Evolutionary conservation across 2,329 filamentous ascomycete species (phyloP).

Genomic region (Aspergillus brunneoviolaceus): DNA sequence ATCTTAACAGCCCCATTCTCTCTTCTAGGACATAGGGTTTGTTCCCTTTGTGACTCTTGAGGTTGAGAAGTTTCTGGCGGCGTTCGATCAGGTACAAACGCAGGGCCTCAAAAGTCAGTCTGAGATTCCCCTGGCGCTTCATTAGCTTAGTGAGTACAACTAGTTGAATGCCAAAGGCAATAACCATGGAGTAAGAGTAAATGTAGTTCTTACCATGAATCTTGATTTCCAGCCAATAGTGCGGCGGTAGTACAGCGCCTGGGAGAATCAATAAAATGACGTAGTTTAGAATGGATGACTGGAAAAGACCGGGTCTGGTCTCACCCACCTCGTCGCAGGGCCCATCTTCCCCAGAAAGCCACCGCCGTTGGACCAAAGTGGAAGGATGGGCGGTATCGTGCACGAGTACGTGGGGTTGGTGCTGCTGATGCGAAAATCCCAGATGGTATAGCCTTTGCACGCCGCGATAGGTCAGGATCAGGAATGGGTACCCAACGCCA

Average conservation of each 20-base stretch:
- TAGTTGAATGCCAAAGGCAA: too few species aligned
- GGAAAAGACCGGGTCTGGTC: conserved; percentile 10
- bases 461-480: conserved; percentile 8
- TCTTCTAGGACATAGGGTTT: background rate
- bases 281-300: conserved; percentile 15
- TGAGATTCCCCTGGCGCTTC: background rate
- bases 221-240: conserved; percentile 2
- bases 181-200: background rate
- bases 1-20: background rate
- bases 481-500: conserved; percentile 15
- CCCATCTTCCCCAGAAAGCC: conserved; percentile 11
- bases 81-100: background rate
- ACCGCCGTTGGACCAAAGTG: conserved; percentile 6
- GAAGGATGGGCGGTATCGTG: conserved; percentile 11
- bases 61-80: background rate
- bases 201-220: background rate
- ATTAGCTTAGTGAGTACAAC: background rate
- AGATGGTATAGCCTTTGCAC: conserved; percentile 7
- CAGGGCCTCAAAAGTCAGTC: background rate
- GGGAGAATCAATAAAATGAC: conserved; percentile 22
- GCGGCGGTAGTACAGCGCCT: conserved; percentile 1
- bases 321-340: background rate
- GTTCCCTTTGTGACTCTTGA: background rate
- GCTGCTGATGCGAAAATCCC: conserved; percentile 10
- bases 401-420: conserved; percentile 16